Evolutionary conservation across 345 rosid genomes (phyloP).

Genomic region (Nasturtium officinale): DNA sequence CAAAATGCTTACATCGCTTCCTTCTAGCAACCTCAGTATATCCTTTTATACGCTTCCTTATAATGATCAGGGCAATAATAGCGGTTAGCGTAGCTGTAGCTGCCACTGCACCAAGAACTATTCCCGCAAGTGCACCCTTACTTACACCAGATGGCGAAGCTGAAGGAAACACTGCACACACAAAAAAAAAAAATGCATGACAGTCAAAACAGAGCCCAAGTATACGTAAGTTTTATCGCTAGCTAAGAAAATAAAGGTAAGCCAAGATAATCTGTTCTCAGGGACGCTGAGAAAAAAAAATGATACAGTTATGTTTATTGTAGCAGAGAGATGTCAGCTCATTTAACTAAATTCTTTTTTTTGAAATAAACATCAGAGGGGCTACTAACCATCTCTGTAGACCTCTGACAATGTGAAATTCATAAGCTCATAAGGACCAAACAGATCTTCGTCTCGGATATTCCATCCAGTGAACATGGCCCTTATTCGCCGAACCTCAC

Average conservation of each 20-base stretch:
- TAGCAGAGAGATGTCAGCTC: not conserved
- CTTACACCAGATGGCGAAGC: conserved; percentile 51
- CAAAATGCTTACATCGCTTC: conserved; percentile 59
- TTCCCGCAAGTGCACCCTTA: conserved; percentile 65
- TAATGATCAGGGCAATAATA: conserved; percentile 61
- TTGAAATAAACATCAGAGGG: conserved; percentile 12
- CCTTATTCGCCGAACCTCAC: conserved; percentile 66
- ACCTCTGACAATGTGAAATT: conserved; percentile 60
- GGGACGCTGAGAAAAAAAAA: conserved; percentile 2
- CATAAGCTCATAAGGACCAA: conserved; percentile 94
- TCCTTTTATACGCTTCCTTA: conserved; percentile 53
- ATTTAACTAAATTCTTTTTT: conserved; percentile 1
- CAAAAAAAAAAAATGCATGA: conserved; percentile 7
- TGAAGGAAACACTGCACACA: conserved; percentile 45
- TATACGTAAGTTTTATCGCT: not conserved
- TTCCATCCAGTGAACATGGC: conserved; percentile 75
- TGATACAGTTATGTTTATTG: not conserved
- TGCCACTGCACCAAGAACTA: conserved; percentile 70
- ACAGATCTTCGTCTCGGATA: conserved; percentile 63
- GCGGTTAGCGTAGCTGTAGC: conserved; percentile 72
- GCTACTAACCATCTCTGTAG: conserved; percentile 67
- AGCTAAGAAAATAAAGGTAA: not conserved
- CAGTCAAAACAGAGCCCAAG: conserved; percentile 6
- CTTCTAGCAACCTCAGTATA: conserved; percentile 51
- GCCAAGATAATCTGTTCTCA: not conserved